phyloP scores from a whole-genome alignment of 2,329 filamentous ascomycete species.

The Beauveria medogensis region DNA sequence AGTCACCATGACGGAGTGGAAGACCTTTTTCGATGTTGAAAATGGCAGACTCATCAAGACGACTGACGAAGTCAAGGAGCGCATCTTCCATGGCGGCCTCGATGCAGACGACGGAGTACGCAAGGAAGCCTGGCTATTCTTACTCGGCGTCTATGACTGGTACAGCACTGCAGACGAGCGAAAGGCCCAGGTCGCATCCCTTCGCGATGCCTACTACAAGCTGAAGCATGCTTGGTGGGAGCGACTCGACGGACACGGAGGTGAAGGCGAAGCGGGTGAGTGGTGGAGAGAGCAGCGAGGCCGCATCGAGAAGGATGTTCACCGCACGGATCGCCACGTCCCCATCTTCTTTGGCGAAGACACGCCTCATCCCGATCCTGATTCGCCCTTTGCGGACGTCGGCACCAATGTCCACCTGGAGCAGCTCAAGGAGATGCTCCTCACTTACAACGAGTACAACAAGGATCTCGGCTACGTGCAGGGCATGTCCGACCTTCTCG shows the following conservation, averaged over 20 bases:
- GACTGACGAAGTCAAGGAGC: conserved; percentile 86
- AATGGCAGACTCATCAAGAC: conserved; percentile 73
- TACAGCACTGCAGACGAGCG: conserved; percentile 81
- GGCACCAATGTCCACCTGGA: conserved; percentile 97
- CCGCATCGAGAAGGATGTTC: conserved; percentile 96
- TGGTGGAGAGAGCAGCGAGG: conserved; percentile 95
- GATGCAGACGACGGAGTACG: conserved; percentile 83
- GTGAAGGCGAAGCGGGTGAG: conserved; percentile 74
- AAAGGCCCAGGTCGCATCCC: conserved; percentile 71
- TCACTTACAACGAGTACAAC: conserved; percentile 98
- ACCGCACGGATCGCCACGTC: conserved; percentile 89
- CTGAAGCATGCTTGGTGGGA: conserved; percentile 98
- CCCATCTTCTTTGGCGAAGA: conserved; percentile 96
- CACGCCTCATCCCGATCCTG: conserved; percentile 90
- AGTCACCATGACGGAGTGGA: conserved; percentile 81
- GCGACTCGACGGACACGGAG: conserved; percentile 72
- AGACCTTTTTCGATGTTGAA: conserved; percentile 71
- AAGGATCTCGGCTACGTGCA: conserved; percentile 93
- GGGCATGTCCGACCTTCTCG: conserved; percentile 95
- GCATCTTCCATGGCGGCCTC: conserved; percentile 92
- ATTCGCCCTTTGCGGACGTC: conserved; percentile 84
- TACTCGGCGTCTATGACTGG: conserved; percentile 90
- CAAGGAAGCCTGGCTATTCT: conserved; percentile 93
- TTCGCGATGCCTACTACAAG: conserved; percentile 87
- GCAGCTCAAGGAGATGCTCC: conserved; percentile 97